Conservation (phyloP, 805 yeast species). For the Jamesozyma piceae region DNA sequence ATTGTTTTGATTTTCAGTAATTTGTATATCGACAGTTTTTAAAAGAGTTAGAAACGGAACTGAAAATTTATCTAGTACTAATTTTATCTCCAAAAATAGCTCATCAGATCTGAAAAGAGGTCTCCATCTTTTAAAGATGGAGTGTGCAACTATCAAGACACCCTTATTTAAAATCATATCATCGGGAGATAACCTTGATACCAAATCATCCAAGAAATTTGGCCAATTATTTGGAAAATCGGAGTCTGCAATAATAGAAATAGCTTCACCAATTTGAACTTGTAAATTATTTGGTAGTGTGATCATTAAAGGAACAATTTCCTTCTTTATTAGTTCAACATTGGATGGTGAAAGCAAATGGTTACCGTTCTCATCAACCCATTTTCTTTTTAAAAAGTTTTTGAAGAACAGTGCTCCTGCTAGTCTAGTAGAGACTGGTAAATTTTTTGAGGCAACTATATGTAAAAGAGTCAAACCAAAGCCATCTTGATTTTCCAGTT, state of each 20-base stretch:
- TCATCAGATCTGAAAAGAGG: conserved; percentile 88
- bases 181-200: conserved; percentile 49
- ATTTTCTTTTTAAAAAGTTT: conserved; percentile 71
- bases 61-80: conserved; percentile 77
- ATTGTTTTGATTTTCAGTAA: conserved; percentile 39
- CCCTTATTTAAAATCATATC: conserved; percentile 74
- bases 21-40: conserved; percentile 54
- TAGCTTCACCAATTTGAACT: conserved; percentile 90
- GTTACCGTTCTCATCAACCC: conserved; percentile 86
- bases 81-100: conserved; percentile 73
- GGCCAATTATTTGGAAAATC: conserved; percentile 94
- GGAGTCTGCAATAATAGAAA: conserved; percentile 85
- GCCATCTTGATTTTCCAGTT: conserved; percentile 58
- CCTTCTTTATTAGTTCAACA: conserved; percentile 57
- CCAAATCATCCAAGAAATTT: conserved; percentile 62
- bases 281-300: conserved; percentile 69
- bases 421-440: conserved; percentile 51
- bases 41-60: conserved; percentile 69
- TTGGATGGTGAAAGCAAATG: conserved; percentile 55
- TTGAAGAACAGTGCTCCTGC: conserved; percentile 90
- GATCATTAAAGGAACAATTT: conserved; percentile 82
- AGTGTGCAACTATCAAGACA: conserved; percentile 84
- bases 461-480: conserved; percentile 70
- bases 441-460: conserved; percentile 55
- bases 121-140: conserved; percentile 94